A percentile compares a stretch with the other conserved stretches of the same genome.
Evolutionary conservation across 345 rosid species (phyloP).

Genomic region (Cardamine resedifolia): DNA sequence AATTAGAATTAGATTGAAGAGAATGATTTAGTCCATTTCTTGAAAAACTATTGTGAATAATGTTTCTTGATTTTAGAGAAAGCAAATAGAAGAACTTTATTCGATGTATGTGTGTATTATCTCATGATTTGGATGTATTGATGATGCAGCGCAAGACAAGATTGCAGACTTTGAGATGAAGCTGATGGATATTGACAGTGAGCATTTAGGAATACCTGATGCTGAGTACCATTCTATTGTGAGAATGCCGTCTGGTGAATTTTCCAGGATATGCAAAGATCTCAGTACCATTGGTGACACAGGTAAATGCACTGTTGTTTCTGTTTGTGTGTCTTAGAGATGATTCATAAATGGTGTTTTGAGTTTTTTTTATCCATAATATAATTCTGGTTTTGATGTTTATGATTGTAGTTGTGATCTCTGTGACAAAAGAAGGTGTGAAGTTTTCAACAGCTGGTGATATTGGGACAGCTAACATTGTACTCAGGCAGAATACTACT

Average conservation of each 20-base stretch:
- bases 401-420: conserved; percentile 68
- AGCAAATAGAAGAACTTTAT: background rate
- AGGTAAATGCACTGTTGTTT: conserved; percentile 37
- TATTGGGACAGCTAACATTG: conserved; percentile 92
- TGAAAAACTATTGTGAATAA: background rate
- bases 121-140: background rate
- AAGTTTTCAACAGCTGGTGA: conserved; percentile 97
- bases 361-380: background rate
- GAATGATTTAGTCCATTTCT: background rate
- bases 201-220: conserved; percentile 97
- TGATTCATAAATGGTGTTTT: background rate
- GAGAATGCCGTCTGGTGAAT: conserved; percentile 91
- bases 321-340: background rate
- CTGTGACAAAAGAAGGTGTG: conserved; percentile 96
- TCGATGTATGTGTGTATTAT: background rate
- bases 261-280: conserved; percentile 87
- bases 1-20: background rate
- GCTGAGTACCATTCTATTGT: conserved; percentile 98
- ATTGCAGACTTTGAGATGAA: conserved; percentile 98
- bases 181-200: conserved; percentile 96
- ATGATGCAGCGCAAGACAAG: conserved; percentile 78
- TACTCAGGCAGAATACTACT: conserved; percentile 88
- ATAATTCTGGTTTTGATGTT: background rate
- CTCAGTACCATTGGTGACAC: conserved; percentile 95
- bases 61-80: background rate